Evolutionary conservation across 768 basidiomycete species (phyloP).

Genomic region (Lactarius sanguifluus): DNA sequence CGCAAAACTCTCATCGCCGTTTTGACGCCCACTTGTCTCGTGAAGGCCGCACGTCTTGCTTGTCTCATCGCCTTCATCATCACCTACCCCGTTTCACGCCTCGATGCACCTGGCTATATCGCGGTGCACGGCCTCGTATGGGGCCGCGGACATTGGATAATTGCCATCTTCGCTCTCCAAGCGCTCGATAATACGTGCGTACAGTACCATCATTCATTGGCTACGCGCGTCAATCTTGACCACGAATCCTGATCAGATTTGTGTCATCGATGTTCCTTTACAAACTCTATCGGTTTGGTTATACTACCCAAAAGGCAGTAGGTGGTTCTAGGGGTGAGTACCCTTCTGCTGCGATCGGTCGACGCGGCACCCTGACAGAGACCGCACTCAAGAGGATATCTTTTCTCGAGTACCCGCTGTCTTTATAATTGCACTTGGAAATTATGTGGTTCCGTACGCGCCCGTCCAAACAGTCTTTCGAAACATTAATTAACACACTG

Average conservation of each 20-base stretch:
- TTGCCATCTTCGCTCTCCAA: constrained; percentile 23
- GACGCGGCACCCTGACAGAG: constrained; percentile 2
- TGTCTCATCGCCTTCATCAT: constrained; percentile 23
- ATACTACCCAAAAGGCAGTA: constrained; percentile 15
- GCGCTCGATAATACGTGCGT: constrained; percentile 28
- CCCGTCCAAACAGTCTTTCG: background rate
- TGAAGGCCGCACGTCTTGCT: constrained; percentile 23
- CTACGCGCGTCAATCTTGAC: background rate
- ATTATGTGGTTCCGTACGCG: constrained; percentile 28
- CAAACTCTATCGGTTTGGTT: constrained; percentile 26
- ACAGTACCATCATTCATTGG: background rate
- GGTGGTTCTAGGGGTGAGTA: constrained; percentile 18
- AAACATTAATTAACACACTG: background rate
- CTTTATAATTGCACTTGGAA: constrained; percentile 27
- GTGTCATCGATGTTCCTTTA: constrained; percentile 27
- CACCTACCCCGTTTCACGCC: constrained; percentile 19
- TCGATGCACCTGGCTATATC: constrained; percentile 12
- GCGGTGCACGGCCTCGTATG: constrained; percentile 21
- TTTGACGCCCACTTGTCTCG: constrained; percentile 12
- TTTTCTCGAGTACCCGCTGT: constrained; percentile 26
- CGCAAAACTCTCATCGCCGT: constrained; percentile 18
- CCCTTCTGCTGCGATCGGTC: background rate
- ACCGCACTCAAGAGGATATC: constrained; percentile 17
- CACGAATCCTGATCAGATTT: constrained; percentile 13
- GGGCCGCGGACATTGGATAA: constrained; percentile 26